These are phyloP conservation scores for Mycena rosella DNA, from an alignment of 768 basidiomycete genomes.

Conservation along the genomic window DNA sequence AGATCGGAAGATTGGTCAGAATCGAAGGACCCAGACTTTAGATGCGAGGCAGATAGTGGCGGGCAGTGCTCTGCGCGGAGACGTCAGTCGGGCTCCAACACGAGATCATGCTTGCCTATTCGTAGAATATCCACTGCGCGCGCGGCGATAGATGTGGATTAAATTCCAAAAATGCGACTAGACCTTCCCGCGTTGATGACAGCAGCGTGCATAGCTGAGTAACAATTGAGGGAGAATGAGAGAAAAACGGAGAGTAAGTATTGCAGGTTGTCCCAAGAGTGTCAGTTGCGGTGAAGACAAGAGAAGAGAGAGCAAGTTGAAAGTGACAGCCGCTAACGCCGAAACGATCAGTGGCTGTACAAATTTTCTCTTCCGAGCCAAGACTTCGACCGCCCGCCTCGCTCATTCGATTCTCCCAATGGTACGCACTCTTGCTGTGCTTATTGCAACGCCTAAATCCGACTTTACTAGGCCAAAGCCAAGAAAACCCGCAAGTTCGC, in stretches of 20 bases:
- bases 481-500: conserved; percentile 98
- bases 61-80: conserved; percentile 13
- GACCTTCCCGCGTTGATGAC: too few species aligned
- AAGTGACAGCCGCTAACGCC: too few species aligned
- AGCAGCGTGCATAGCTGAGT: too few species aligned
- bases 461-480: conserved; percentile 76
- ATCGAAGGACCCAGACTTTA: not conserved
- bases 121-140: too few species aligned
- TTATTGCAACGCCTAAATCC: not conserved
- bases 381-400: not conserved
- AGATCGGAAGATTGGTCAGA: conserved; percentile 30
- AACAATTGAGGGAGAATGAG: too few species aligned
- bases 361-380: not conserved
- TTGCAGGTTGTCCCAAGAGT: too few species aligned
- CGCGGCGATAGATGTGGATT: too few species aligned
- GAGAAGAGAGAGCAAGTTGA: too few species aligned
- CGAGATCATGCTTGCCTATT: conserved; percentile 11
- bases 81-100: too few species aligned
- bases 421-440: conserved; percentile 4
- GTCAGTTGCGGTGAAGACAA: too few species aligned
- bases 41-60: not conserved
- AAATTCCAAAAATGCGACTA: too few species aligned
- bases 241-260: too few species aligned
- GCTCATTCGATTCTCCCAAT: not conserved
- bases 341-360: conserved; percentile 16